These are phyloP conservation scores for Pyricularia grisea DNA, from an alignment of 2,329 filamentous ascomycete species.

Conservation along the genomic window DNA sequence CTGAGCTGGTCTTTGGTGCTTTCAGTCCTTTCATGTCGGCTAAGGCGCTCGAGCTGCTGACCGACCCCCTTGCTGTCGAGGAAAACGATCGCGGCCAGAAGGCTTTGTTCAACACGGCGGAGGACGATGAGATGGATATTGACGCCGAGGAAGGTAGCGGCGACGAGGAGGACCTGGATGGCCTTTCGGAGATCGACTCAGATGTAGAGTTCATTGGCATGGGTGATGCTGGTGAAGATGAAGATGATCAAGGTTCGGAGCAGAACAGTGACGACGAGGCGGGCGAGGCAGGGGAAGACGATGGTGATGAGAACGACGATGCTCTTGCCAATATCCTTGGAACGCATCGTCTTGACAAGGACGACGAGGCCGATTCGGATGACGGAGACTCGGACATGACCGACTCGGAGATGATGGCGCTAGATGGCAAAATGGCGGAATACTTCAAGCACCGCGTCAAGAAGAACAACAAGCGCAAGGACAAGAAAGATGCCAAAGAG, in stretches of 20 bases:
- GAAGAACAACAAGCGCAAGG: conserved; percentile 63
- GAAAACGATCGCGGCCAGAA: conserved; percentile 79
- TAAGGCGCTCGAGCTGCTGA: conserved; percentile 57
- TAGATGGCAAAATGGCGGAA: conserved; percentile 74
- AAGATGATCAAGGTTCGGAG: conserved; percentile 26
- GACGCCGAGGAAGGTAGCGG: conserved; percentile 35
- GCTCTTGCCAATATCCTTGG: conserved; percentile 10
- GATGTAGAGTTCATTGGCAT: conserved; percentile 29
- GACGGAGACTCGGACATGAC: conserved; percentile 77
- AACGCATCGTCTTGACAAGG: conserved; percentile 49
- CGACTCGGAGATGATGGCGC: conserved; percentile 87
- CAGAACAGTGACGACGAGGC: conserved; percentile 24
- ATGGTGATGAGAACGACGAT: conserved; percentile 18
- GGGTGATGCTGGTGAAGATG: conserved; percentile 29
- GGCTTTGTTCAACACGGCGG: conserved; percentile 60
- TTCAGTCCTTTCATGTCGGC: conserved; percentile 69
- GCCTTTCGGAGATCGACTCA: conserved; percentile 28
- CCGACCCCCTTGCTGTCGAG: conserved; percentile 63
- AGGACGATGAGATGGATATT: conserved; percentile 46
- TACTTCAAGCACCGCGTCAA: conserved; percentile 76
- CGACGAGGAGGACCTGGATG: conserved; percentile 28
- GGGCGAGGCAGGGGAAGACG: conserved; percentile 31
- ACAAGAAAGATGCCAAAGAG: conserved; percentile 79
- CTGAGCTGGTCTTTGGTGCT: conserved; percentile 77
- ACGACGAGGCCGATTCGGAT: conserved; percentile 38